Base-by-base conservation (phyloP, 164 flowering plant genomes). In the Vitis rotundifolia region DNA sequence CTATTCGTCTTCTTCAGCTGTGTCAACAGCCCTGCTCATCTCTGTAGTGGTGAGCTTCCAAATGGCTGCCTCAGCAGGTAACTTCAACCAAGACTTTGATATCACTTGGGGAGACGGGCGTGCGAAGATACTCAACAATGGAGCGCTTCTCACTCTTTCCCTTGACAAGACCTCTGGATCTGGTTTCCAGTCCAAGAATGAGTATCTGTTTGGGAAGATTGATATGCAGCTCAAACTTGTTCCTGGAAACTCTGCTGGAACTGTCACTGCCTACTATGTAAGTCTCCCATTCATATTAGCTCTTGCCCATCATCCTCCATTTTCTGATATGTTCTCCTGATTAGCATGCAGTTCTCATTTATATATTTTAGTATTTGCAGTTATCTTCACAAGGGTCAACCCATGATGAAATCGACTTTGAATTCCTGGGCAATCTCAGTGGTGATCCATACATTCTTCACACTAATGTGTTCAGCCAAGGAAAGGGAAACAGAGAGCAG, bases 371-470 rank as follows among this genome's bases (percentile, higher is more conserved):
- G 49, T 26, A 12, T 52, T 10, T 59, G 26, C 68, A 80, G 83
- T 50, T 81, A 49, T 54, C 70, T 0, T 81, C 84, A 2, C 19
- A 68, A 71, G 81, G 82, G 61, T 12, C 70, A 12, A 58, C 65
- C 1, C 74, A 75, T 74, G 82, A 79, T 66, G 82, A 79, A 54
- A 79, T 71, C 1, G 80, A 76, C 61, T 76, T 76, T 47, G 80
- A 74, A 58, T 80, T 80, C 71, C 67, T 76, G 59, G 81, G 84
- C 8, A 81, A 80, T 47, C 37, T 81, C 28, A 77, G 77, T 49
- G 88, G 88, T 5, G 73, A 85, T 19, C 89, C 89, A 31, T 85
- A 83, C 64, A 78, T 69, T 37, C 75, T 85, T 18, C 86, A 83
- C 62, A 83, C 89, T 5, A 85, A 85, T 61, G 73, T 85, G 7